phyloP scores from a whole-genome alignment of 1,139 yeast species.

The Geotrichum phurueaensis region DNA sequence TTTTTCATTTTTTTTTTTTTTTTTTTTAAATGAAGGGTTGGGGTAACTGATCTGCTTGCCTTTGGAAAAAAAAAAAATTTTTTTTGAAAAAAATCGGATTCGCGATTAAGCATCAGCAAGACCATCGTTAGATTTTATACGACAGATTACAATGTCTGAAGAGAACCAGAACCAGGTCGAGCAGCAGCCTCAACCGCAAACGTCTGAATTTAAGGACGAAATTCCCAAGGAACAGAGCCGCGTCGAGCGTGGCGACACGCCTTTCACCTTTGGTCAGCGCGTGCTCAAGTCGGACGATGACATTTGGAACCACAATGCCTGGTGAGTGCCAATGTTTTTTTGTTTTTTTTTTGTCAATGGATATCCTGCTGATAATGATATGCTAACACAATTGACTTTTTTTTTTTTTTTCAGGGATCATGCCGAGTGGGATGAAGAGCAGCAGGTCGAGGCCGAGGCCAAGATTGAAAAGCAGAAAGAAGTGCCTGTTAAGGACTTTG shows the following conservation, averaged over 20 bases:
- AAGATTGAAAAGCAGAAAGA: slow-evolving; percentile 71
- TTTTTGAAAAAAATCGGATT: too few species aligned
- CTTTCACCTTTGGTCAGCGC: slow-evolving; percentile 89
- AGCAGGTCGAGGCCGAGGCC: slow-evolving; percentile 64
- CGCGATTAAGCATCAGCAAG: too few species aligned
- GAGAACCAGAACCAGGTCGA: not conserved
- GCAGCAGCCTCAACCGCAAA: not conserved
- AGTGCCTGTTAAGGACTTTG: slow-evolving; percentile 79
- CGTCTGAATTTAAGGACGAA: not conserved
- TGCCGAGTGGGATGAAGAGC: slow-evolving; percentile 96
- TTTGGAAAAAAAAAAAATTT: too few species aligned
- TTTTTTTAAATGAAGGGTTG: too few species aligned
- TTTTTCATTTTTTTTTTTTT: too few species aligned
- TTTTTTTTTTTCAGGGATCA: slow-evolving; percentile 50
- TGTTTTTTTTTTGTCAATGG: not conserved
- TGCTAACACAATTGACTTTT: not conserved
- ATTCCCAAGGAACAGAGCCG: slow-evolving; percentile 20
- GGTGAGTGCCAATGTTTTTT: slow-evolving; percentile 35
- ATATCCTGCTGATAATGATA: not conserved
- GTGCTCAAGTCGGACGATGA: slow-evolving; percentile 59
- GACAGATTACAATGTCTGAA: not conserved
- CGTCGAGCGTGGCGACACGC: slow-evolving; percentile 62
- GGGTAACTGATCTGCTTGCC: too few species aligned
- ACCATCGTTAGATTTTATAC: not conserved
- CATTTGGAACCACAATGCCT: slow-evolving; percentile 90